A percentile compares a stretch with the other conserved stretches of the same genome.
phyloP scores from a whole-genome alignment of 2,329 filamentous ascomycete species.

The Penicillium vulpinum region DNA sequence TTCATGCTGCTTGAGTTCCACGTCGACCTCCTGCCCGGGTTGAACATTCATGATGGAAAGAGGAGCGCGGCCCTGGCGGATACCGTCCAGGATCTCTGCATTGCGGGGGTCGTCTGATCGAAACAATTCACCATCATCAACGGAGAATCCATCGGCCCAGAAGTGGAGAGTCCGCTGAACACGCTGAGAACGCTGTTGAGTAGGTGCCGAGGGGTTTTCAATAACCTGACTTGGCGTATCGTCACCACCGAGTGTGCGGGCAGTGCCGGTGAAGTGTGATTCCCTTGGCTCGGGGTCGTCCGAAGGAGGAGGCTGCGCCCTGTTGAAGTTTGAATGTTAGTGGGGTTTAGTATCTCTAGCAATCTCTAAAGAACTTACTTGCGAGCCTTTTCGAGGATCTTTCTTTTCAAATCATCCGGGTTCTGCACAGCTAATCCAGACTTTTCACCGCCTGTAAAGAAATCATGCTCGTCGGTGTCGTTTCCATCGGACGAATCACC shows the following conservation, averaged over 20 bases:
- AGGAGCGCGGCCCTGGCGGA: constrained; percentile 63
- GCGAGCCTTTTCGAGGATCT: constrained; percentile 51
- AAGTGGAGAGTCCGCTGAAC: constrained; percentile 63
- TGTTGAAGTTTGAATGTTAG: constrained; percentile 15
- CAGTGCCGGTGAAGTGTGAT: constrained; percentile 59
- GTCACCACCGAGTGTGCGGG: constrained; percentile 66
- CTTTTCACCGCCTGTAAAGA: constrained; percentile 67
- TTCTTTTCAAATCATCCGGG: constrained; percentile 56
- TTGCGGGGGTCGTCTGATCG: constrained; percentile 64
- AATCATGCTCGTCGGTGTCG: constrained; percentile 55
- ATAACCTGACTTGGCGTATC: constrained; percentile 61
- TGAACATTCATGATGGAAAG: constrained; percentile 63
- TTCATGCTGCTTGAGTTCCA: constrained; percentile 64
- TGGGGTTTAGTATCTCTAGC: too few relatives aligned
- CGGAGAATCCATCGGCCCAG: constrained; percentile 66
- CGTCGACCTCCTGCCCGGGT: constrained; percentile 64
- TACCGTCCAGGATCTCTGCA: constrained; percentile 61
- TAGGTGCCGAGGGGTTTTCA: constrained; percentile 50
- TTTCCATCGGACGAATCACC: constrained; percentile 52
- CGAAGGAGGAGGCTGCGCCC: constrained; percentile 31
- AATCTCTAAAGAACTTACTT: constrained; percentile 23
- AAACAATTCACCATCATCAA: constrained; percentile 65
- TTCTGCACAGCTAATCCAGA: constrained; percentile 68
- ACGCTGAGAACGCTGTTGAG: constrained; percentile 47
- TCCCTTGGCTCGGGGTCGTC: constrained; percentile 48